Conservation (phyloP, 352 stramenopile genomes). For the Pythium diclinum region DNA sequence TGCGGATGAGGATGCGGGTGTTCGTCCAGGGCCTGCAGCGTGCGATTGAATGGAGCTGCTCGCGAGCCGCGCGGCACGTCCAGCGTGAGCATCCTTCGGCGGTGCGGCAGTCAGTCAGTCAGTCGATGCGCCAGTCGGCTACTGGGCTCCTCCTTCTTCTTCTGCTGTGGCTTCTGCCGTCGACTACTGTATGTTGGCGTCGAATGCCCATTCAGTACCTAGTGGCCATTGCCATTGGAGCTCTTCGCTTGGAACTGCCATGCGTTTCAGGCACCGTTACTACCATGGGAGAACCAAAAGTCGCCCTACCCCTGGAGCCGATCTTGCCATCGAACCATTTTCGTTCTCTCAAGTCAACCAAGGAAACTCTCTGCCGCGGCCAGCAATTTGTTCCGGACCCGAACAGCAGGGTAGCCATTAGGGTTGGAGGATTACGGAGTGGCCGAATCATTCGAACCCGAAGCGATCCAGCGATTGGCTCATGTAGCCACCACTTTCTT, state of each 20-base stretch:
- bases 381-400: neutral
- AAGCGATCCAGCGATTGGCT: neutral
- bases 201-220: too few species aligned
- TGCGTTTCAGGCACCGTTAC: neutral
- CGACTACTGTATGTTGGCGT: too few species aligned
- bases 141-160: neutral
- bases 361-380: constrained; percentile 1
- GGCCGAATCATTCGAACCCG: neutral
- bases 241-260: neutral
- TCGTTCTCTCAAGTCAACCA: neutral
- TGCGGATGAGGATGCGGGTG: too few species aligned
- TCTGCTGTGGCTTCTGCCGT: neutral
- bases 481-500: neutral
- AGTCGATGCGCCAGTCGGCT: neutral
- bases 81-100: constrained; percentile 10
- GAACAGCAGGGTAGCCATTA: neutral
- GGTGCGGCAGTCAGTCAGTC: constrained; percentile 19
- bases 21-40: too few species aligned
- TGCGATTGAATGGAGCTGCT: neutral
- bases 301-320: neutral
- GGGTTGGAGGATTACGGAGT: neutral
- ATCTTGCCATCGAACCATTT: neutral
- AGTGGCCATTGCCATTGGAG: neutral
- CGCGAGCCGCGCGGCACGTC: constrained; percentile 10
- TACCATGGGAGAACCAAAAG: neutral